Evolutionary conservation across 305 asterid species (phyloP), one percentile per base, ranked within the genome.

Genomic region (Fraxinus sp.): DNA sequence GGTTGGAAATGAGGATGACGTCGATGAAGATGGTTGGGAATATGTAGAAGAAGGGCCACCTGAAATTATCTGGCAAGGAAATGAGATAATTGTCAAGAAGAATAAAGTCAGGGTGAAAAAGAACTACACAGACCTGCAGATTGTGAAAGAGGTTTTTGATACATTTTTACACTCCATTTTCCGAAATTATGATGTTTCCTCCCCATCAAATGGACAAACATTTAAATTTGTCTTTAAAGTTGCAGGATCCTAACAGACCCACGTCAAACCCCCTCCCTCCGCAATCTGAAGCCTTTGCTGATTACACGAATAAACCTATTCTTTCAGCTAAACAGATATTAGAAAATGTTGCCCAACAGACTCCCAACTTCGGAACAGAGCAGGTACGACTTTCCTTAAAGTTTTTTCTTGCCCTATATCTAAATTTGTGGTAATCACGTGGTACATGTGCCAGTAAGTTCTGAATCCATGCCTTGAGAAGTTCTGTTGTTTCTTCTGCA

Each of bases 301-400:
- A 87, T 87, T 84, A 86, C 90, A 90, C 82, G 84, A 89, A 85
- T 87, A 88, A 86, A 37, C 79, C 94, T 55, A 30, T 20, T 75
- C 89, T 90, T 84, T 92, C 99, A 77, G 99, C 98, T 78, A 93
- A 92, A 88, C 91, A 93, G 89, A 84, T 96, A 79, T 87, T 96
- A 88, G 92, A 93, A 80, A 88, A 88, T 89, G 97, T 95, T 85
- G 98, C 98, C 70, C 94, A 91, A 59, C 98, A 96, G 87, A 92
- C 95, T 90, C 99, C 99, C 2, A 96, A 96, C 84, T 96, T 96
- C 84, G 99, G 99, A 80, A 96, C 99, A 36, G 98, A 96, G 89
- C 98, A 91, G 95, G 99, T 93, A 84, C 7, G 32, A 80, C 10
- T 81, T 81, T 77, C 79, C 78, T 77, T 33, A 14, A 77, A 75